phyloP scores from a whole-genome alignment of 2,329 filamentous ascomycete species.

The Ceratocystiopsis sp. region DNA sequence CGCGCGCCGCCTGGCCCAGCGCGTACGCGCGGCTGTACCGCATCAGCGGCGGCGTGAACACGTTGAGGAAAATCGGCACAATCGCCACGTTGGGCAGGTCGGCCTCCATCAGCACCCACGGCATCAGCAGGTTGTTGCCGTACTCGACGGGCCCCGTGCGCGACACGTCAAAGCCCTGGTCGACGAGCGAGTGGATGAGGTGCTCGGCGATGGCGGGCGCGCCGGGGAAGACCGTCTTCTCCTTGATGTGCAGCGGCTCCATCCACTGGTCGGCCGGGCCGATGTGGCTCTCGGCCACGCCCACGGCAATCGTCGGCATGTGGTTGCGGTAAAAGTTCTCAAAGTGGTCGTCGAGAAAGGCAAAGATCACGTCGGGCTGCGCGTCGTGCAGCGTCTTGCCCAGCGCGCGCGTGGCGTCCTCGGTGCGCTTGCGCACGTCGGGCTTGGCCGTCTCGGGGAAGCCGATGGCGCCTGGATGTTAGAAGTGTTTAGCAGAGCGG shows the following conservation, averaged over 20 bases:
- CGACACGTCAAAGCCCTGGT: constrained; percentile 7
- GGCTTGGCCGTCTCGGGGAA: constrained; percentile 9
- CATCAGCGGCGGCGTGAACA: constrained; percentile 9
- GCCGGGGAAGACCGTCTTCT: constrained; percentile 7
- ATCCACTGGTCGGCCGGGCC: constrained; percentile 9
- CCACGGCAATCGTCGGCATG: constrained; percentile 8
- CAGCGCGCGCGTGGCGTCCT: constrained; percentile 6
- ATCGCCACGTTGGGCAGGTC: constrained; percentile 5
- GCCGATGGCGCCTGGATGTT: constrained; percentile 6
- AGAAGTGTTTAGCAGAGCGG: background rate
- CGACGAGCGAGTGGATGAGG: constrained; percentile 8
- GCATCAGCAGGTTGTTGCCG: constrained; percentile 9
- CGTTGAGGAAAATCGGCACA: constrained; percentile 7
- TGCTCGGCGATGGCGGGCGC: constrained; percentile 7
- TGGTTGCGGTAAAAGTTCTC: constrained; percentile 10
- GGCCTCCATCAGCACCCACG: constrained; percentile 8
- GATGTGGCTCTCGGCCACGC: constrained; percentile 5
- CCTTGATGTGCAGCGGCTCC: constrained; percentile 6
- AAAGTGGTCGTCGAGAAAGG: constrained; percentile 9
- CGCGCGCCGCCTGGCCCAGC: constrained; percentile 14
- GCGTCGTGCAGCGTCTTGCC: constrained; percentile 7
- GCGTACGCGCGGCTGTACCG: constrained; percentile 15
- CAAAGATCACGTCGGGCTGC: constrained; percentile 8
- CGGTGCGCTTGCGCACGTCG: constrained; percentile 6
- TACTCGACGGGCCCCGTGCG: constrained; percentile 7